Conservation (phyloP, 2,329 filamentous ascomycete genomes). For the Plenodomus lindquistii region DNA sequence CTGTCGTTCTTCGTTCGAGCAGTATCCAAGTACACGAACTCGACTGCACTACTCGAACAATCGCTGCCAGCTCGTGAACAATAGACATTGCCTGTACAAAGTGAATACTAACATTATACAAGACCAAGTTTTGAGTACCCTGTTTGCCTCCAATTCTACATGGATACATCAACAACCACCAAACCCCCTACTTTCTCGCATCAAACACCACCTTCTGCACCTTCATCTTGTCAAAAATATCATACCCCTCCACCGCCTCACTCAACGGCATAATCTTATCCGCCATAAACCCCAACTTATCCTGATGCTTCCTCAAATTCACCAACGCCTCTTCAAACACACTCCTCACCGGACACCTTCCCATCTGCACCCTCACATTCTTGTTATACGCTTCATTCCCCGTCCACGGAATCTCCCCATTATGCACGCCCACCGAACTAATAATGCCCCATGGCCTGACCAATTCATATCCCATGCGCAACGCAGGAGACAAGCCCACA, state of each 20-base stretch:
- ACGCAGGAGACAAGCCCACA: constrained; percentile 53
- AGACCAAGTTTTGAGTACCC: background rate
- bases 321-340: constrained; percentile 54
- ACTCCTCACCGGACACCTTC: constrained; percentile 54
- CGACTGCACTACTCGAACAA: no score
- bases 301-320: constrained; percentile 53
- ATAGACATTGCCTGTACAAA: no score
- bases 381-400: constrained; percentile 56
- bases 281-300: constrained; percentile 57
- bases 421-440: constrained; percentile 54
- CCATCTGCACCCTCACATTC: constrained; percentile 56
- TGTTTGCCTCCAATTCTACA: background rate
- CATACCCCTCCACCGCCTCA: constrained; percentile 56
- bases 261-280: constrained; percentile 57
- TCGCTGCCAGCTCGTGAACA: no score
- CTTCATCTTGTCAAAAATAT: constrained; percentile 58
- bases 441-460: constrained; percentile 56
- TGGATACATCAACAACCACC: background rate
- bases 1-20: no score
- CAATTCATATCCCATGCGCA: constrained; percentile 54
- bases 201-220: constrained; percentile 58
- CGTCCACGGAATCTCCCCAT: constrained; percentile 53
- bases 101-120: background rate
- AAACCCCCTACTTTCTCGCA: constrained; percentile 40
- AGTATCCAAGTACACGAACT: no score